A percentile compares a stretch with the other conserved stretches of the same genome.
Evolutionary conservation across 495 filamentous ascomycete genomes (phyloP).

Genomic region (Lasiosphaeria hispida): DNA sequence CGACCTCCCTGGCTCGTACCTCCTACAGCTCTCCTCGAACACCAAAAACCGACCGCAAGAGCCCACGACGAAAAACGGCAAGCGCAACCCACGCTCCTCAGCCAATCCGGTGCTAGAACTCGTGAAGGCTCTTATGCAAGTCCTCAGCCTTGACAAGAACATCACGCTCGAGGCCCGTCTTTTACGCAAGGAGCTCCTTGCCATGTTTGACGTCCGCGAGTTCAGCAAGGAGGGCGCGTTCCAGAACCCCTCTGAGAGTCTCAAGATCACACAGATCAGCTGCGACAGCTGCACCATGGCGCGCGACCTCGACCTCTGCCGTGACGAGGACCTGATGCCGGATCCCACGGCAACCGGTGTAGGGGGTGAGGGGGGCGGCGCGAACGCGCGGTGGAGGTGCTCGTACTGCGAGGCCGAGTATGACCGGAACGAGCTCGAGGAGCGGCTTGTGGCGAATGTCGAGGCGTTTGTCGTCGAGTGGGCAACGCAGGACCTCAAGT

Average conservation of each 20-base stretch:
- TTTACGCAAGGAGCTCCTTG: conserved; percentile 82
- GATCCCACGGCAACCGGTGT: conserved; percentile 22
- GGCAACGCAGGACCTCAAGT: conserved; percentile 88
- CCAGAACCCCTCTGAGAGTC: conserved; percentile 74
- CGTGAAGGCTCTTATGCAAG: conserved; percentile 86
- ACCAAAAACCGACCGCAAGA: neutral
- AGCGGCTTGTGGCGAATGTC: conserved; percentile 73
- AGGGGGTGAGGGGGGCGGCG: conserved; percentile 29
- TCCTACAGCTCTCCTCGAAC: conserved; percentile 17
- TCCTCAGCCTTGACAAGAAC: conserved; percentile 84
- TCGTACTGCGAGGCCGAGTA: conserved; percentile 72
- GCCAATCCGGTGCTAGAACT: conserved; percentile 84
- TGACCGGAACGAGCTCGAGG: conserved; percentile 75
- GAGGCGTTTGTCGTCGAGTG: conserved; percentile 74
- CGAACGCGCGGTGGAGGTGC: conserved; percentile 69
- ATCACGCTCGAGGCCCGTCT: conserved; percentile 81
- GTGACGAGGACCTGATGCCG: conserved; percentile 80
- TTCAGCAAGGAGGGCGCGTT: conserved; percentile 86
- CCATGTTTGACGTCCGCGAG: conserved; percentile 88
- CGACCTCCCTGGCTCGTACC: conserved; percentile 72
- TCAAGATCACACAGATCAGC: conserved; percentile 71
- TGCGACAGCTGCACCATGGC: conserved; percentile 86
- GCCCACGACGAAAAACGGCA: neutral
- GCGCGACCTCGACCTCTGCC: conserved; percentile 88
- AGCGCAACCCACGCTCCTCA: conserved; percentile 27